A percentile compares a stretch with the other conserved stretches of the same genome.
phyloP scores from a whole-genome alignment of 192 early-diverging fungal species.

The Podila horticola region DNA sequence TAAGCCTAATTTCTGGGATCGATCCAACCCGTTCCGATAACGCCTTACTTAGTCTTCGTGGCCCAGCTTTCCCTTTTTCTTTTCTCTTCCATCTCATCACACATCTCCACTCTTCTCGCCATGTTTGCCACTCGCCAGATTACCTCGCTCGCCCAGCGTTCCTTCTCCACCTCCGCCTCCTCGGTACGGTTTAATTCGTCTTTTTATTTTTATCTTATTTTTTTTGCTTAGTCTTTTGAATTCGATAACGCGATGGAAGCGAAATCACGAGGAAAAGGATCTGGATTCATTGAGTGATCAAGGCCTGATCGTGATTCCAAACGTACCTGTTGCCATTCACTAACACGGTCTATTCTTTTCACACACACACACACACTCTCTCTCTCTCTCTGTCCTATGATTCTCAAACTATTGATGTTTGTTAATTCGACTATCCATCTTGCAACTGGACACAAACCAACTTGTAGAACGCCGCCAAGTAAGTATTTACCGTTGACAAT shows the following conservation, averaged over 20 bases:
- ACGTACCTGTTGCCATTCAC: background rate
- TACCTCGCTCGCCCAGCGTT: conserved; percentile 27
- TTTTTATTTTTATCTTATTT: background rate
- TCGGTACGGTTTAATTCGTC: conserved; percentile 47
- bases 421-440: background rate
- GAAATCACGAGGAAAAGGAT: background rate
- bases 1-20: too few species aligned
- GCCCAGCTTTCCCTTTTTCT: background rate
- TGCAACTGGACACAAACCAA: background rate
- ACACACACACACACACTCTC: too few species aligned
- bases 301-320: background rate
- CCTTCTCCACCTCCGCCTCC: conserved; percentile 60
- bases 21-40: background rate
- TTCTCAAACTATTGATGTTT: background rate
- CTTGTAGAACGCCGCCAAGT: conserved; percentile 39
- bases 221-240: background rate
- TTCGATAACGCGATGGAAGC: background rate
- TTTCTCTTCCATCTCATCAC: conserved; percentile 9
- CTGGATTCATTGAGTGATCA: background rate
- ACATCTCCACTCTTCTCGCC: conserved; percentile 4
- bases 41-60: background rate
- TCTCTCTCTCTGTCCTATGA: background rate
- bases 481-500: background rate
- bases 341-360: too few species aligned
- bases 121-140: conserved; percentile 9